A percentile compares a stretch with the other conserved stretches of the same genome.
phyloP scores from a whole-genome alignment of 352 stramenopile species.

The Pilasporangium apinafurcum region DNA sequence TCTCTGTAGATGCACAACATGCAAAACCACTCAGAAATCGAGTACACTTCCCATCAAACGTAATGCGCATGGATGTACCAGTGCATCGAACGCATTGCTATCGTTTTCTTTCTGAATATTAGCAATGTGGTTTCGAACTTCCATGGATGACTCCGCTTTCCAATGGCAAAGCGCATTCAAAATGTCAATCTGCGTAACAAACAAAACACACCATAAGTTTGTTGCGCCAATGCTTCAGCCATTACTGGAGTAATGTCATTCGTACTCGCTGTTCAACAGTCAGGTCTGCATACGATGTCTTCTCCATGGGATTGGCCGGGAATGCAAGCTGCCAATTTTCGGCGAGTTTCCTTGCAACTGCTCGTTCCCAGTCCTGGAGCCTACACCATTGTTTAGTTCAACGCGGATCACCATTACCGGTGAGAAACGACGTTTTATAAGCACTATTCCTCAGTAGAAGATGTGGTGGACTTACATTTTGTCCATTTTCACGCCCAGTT shows the following conservation, averaged over 20 bases:
- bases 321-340: conserved; percentile 79
- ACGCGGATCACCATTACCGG: too few species aligned
- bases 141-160: conserved; percentile 69
- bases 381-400: too few species aligned
- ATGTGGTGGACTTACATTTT: conserved; percentile 48
- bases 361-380: conserved; percentile 80
- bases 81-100: conserved; percentile 36
- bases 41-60: neutral
- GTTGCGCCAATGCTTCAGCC: too few species aligned
- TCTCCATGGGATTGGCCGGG: conserved; percentile 52
- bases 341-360: conserved; percentile 58
- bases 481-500: conserved; percentile 68
- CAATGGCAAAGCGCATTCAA: conserved; percentile 77
- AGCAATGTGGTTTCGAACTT: conserved; percentile 74
- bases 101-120: conserved; percentile 61
- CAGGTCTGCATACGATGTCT: conserved; percentile 47
- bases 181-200: conserved; percentile 45
- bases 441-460: neutral
- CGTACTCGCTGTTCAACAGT: conserved; percentile 51
- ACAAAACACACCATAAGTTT: neutral
- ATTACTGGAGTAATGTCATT: neutral
- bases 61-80: conserved; percentile 31
- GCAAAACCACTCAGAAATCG: conserved; percentile 8
- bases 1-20: conserved; percentile 39
- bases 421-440: neutral